phyloP scores from a whole-genome alignment of 2,329 filamentous ascomycete genomes.

The Helotiales sp. region DNA sequence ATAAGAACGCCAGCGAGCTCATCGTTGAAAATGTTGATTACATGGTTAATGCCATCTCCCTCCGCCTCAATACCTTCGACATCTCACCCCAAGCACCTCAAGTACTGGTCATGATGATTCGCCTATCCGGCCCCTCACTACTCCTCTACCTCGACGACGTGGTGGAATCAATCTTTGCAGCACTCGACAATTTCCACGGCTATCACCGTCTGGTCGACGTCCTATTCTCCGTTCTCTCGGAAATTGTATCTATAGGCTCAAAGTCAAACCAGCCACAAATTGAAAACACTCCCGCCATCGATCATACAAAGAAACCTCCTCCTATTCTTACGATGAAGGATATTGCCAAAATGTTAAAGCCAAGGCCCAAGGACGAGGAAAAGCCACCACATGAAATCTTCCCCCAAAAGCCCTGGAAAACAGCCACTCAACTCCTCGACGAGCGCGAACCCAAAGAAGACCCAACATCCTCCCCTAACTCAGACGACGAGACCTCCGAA shows the following conservation, averaged over 20 bases:
- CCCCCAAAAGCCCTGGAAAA: slow-evolving; percentile 37
- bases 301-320: slow-evolving; percentile 46
- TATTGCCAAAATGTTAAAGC: slow-evolving; percentile 55
- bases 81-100: slow-evolving; percentile 89
- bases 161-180: slow-evolving; percentile 85
- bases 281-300: slow-evolving; percentile 24
- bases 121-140: slow-evolving; percentile 75
- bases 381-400: slow-evolving; percentile 28
- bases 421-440: slow-evolving; percentile 38
- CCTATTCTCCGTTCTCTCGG: slow-evolving; percentile 78
- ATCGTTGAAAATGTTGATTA: slow-evolving; percentile 94
- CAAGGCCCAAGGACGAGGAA: slow-evolving; percentile 26
- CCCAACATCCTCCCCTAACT: not conserved
- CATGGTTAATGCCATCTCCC: slow-evolving; percentile 86
- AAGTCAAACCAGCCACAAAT: slow-evolving; percentile 52
- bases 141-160: slow-evolving; percentile 91
- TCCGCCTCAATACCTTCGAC: slow-evolving; percentile 89
- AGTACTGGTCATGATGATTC: slow-evolving; percentile 92
- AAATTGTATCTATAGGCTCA: slow-evolving; percentile 80
- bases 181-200: slow-evolving; percentile 92
- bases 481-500: slow-evolving; percentile 32
- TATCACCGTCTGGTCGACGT: slow-evolving; percentile 84
- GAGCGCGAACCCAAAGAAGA: slow-evolving; percentile 23
- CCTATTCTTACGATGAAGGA: slow-evolving; percentile 42
- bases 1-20: slow-evolving; percentile 71